phyloP scores from a whole-genome alignment of 495 filamentous ascomycete genomes.

The Hypoxylon rickii region DNA sequence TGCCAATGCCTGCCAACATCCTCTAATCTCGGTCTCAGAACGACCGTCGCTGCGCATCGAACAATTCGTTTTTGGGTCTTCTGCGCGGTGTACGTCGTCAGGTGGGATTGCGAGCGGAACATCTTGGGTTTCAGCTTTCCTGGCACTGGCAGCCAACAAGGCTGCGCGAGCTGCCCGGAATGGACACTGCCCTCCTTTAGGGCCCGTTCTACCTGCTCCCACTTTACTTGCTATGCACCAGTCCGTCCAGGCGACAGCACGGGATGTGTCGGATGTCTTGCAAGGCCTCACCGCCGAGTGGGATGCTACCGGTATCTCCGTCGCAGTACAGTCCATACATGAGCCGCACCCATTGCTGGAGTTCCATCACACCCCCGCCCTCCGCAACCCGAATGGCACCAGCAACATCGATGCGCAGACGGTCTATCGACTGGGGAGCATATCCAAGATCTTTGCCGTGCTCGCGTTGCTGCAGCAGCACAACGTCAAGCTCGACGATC shows the following conservation, averaged over 20 bases:
- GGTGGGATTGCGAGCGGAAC: too few species aligned
- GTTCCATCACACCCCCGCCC: constrained; percentile 40
- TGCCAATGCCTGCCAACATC: neutral
- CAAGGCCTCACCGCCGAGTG: constrained; percentile 22
- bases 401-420: constrained; percentile 47
- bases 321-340: constrained; percentile 45
- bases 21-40: neutral
- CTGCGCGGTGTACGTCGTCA: neutral
- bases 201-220: constrained; percentile 41
- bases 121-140: too few species aligned
- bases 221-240: constrained; percentile 22
- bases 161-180: constrained; percentile 34
- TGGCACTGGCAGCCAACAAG: constrained; percentile 4
- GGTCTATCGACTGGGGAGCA: constrained; percentile 57
- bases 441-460: constrained; percentile 57
- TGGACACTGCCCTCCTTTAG: constrained; percentile 43
- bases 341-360: constrained; percentile 38
- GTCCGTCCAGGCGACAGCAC: constrained; percentile 21
- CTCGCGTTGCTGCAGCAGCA: constrained; percentile 47
- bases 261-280: constrained; percentile 13
- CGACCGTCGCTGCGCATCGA: neutral
- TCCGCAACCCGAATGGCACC: constrained; percentile 33
- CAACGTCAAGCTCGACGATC: constrained; percentile 47
- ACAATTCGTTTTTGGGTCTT: constrained; percentile 1
- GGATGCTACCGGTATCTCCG: constrained; percentile 39